These are phyloP conservation scores for Colletotrichum sp. DNA, from an alignment of 2,329 filamentous ascomycete genomes.

Conservation along the genomic window DNA sequence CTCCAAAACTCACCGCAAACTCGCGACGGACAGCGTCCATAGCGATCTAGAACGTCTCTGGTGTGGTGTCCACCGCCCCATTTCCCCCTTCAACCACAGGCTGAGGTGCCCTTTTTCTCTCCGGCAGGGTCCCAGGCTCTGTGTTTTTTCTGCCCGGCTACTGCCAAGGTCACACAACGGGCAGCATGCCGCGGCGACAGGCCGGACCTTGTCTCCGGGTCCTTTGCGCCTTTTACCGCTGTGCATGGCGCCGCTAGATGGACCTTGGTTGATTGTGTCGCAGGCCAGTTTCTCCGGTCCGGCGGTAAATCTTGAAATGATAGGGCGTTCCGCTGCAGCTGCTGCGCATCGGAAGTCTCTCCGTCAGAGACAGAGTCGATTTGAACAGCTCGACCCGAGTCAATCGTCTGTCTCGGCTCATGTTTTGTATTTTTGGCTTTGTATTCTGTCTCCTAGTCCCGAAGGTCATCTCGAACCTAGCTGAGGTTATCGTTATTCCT, in stretches of 20 bases:
- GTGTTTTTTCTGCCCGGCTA: not conserved
- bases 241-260: not conserved
- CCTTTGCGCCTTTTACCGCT: not conserved
- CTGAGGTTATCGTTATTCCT: not conserved
- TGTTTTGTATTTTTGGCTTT: not conserved
- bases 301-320: not conserved
- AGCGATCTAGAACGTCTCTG: conserved; percentile 14
- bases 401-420: conserved; percentile 6
- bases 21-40: conserved; percentile 8
- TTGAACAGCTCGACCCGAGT: not conserved
- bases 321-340: not conserved
- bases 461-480: not conserved
- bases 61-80: not conserved
- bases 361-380: not conserved
- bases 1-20: conserved; percentile 17
- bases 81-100: not conserved
- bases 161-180: not conserved
- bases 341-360: not conserved
- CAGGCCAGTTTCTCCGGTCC: not conserved
- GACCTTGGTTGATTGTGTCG: not conserved
- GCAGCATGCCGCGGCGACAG: not conserved
- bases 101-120: not conserved
- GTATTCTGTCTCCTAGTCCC: not conserved
- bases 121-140: not conserved
- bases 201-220: not conserved